These are phyloP conservation scores for Plectosphaerella cucumerina DNA, from an alignment of 2,329 filamentous ascomycete genomes.

Conservation along the genomic window DNA sequence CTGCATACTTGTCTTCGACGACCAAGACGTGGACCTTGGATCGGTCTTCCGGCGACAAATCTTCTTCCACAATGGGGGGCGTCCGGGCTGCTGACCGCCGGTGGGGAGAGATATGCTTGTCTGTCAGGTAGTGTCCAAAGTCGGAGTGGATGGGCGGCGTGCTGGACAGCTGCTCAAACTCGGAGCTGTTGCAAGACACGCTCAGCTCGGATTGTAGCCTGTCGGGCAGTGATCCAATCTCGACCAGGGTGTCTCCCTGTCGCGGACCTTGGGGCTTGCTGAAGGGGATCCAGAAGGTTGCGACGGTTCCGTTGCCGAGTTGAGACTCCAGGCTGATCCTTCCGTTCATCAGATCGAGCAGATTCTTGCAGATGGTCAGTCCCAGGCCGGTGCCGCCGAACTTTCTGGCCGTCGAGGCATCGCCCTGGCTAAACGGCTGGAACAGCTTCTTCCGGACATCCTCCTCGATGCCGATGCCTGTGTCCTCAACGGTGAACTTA, in stretches of 20 bases:
- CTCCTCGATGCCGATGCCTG: constrained; percentile 77
- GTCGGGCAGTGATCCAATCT: constrained; percentile 62
- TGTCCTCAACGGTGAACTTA: constrained; percentile 70
- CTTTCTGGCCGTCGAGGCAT: constrained; percentile 72
- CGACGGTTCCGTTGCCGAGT: constrained; percentile 65
- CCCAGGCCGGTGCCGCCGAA: constrained; percentile 78
- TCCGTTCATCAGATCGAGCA: constrained; percentile 76
- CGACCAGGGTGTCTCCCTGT: constrained; percentile 41
- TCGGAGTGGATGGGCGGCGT: constrained; percentile 30
- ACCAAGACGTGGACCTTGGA: constrained; percentile 66
- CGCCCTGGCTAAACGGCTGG: constrained; percentile 77
- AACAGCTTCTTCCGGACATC: constrained; percentile 70
- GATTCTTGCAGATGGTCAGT: constrained; percentile 75
- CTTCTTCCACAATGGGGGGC: constrained; percentile 36
- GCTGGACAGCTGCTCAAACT: constrained; percentile 46
- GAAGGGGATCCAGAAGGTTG: constrained; percentile 74
- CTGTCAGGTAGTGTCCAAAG: constrained; percentile 8
- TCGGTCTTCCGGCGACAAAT: constrained; percentile 53
- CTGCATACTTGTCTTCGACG: constrained; percentile 74
- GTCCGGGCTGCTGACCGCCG: constrained; percentile 29
- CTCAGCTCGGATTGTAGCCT: constrained; percentile 60
- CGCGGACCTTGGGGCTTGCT: constrained; percentile 56
- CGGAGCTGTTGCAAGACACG: constrained; percentile 64
- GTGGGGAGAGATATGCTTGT: constrained; percentile 18
- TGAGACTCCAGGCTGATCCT: constrained; percentile 67